Evolutionary conservation across 768 basidiomycete genomes (phyloP).

Genomic region (Rhodotorula diobovata): DNA sequence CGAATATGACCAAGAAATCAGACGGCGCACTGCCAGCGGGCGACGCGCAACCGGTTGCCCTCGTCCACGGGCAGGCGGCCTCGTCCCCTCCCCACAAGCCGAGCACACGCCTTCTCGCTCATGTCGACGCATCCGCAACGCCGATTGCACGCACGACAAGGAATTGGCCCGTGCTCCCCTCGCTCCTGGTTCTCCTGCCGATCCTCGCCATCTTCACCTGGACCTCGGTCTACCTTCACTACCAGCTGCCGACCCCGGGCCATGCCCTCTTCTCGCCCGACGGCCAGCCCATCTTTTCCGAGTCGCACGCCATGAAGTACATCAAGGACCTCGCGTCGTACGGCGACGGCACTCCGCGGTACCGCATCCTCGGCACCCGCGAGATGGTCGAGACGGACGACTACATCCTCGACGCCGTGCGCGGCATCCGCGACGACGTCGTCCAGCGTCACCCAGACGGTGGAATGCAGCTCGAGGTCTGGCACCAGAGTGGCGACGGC

Average conservation of each 20-base stretch:
- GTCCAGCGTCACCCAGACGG: conserved; percentile 49
- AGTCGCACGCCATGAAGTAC: conserved; percentile 35
- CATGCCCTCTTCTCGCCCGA: not conserved
- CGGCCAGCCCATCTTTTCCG: conserved; percentile 36
- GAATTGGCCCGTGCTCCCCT: not conserved
- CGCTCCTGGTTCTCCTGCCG: conserved; percentile 23
- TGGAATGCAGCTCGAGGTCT: conserved; percentile 73
- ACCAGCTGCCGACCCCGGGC: conserved; percentile 25
- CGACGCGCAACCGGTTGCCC: no score
- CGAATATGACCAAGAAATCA: not conserved
- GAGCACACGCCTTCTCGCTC: no score
- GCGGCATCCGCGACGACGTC: conserved; percentile 61
- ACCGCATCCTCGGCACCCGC: conserved; percentile 76
- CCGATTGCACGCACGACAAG: not conserved
- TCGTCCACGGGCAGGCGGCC: no score
- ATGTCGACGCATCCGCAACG: not conserved
- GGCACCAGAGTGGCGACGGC: conserved; percentile 58
- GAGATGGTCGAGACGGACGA: conserved; percentile 80
- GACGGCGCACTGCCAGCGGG: not conserved
- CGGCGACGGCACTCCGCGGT: conserved; percentile 68
- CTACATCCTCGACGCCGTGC: conserved; percentile 70
- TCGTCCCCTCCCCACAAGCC: not conserved
- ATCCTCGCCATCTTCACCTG: conserved; percentile 20
- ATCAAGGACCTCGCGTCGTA: conserved; percentile 42
- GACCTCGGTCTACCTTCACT: conserved; percentile 28